Evolutionary conservation across 1,284 basidiomycete genomes (phyloP), one percentile per base, ranked within the genome.

Genomic region (Vanrija sp.): DNA sequence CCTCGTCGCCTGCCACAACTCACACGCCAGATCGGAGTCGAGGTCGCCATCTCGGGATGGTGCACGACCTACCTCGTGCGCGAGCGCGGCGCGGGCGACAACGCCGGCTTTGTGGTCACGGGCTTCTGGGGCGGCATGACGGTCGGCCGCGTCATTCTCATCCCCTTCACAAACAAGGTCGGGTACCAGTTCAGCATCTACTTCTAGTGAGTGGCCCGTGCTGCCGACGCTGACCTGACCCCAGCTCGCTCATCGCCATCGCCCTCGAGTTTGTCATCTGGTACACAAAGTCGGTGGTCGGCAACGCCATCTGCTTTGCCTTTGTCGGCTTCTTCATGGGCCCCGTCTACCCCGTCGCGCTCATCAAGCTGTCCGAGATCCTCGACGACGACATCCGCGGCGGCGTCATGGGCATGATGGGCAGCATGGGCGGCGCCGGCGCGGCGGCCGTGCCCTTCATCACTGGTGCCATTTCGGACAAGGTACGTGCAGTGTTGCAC

Each of bases 391-490:
- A 81, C 78, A 75, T 85, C 5, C 77, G 85, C 39, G 82, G 81
- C 2, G 83, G 76, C 8, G 79, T 81, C 25, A 81, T 85, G 46
- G 84, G 84, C 2, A 83, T 82, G 80, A 61, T 65, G 50, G 63
- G 82, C 3, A 83, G 82, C 2, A 76, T 85, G 38, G 84, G 85
- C 0, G 82, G 83, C 55, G 79, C 83, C 1, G 84, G 84, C 10
- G 81, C 81, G 31, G 84, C 84, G 0, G 64, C 83, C 3, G 65
- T 85, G 9, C 84, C 85, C 0, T 84, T 85, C 41, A 54, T 60
- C 43, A 42, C 53, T 6, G 58, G 54, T 22, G 54, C 49, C 2
- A 49, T 60, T 25, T 41, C 58, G 6, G 54, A 60, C 41, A 41
- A 31, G 6, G 18, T 23, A 45, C 16, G 43, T 24, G 43, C 19